Evolutionary conservation across 768 basidiomycete genomes (phyloP), one percentile per base, ranked within the genome.

Genomic region (Termitomyces sp.): DNA sequence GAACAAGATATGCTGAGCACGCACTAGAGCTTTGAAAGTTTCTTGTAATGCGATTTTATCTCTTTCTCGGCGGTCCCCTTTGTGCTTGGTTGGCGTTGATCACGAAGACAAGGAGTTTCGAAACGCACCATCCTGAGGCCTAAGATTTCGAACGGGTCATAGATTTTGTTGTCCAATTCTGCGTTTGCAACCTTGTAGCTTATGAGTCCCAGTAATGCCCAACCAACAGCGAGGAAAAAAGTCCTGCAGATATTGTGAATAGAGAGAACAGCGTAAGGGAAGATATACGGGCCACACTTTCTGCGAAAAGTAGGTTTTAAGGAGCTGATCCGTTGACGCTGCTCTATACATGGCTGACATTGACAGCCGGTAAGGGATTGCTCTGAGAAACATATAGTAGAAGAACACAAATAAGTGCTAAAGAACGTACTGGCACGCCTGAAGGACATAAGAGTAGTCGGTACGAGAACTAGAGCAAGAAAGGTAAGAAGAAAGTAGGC

Each of bases 41-140:
- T 88, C 73, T 95, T 96, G 79, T 86, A 99, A 68, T 93, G 90
- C 3, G 91, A 88, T 72, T 98, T 99, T 70, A 99, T 95, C 38
- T 93, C 91, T 70, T 95, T 94, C 64, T 95, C 89, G 2, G 85
- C 74, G 2, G 78, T 66, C 23, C 82, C 81, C 88, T 93, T 62
- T 2, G 35, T 42, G n/a, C 7, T 12, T 18, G 1, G 29, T 59
- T 36, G 61, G 53, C 44, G 41, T 20, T 44, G n/a, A 25, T 10
- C 22, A 25, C 27, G 31, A 15, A 33, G 38, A 12, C 2, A 38
- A n/a, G 20, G 6, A 22, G 58, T 51, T 18, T 42, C 29, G 36
- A 20, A 16, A 78, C 85, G 58, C 61, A 92, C 92, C 12, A 78
- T 65, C 4, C 70, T 71, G 54, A 98, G 82, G 16, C 89, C 94